A percentile compares a stretch with the other conserved stretches of the same genome.
Conservation (phyloP, 768 basidiomycete genomes). For the Trichaptum fuscoviolaceum region DNA sequence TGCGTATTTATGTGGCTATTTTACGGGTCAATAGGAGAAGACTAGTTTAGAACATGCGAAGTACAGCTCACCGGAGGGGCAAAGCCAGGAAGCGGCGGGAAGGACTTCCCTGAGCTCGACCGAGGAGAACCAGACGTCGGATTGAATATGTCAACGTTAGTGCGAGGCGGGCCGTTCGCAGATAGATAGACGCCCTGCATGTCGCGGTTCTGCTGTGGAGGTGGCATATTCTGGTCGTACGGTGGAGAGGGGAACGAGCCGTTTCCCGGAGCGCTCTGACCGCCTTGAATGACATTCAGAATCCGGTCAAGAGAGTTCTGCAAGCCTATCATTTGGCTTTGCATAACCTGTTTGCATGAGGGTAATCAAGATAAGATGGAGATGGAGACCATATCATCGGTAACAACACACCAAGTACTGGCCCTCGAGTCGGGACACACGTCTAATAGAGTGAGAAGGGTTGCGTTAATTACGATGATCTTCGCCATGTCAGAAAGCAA, state of each 20-base stretch:
- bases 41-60: constrained; percentile 5
- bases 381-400: constrained; percentile 5
- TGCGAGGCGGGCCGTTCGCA: constrained; percentile 11
- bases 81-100: constrained; percentile 88
- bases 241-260: constrained; percentile 16
- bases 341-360: constrained; percentile 58
- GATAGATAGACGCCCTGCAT: neutral
- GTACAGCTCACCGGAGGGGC: constrained; percentile 68
- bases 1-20: constrained; percentile 82
- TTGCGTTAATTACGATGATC: constrained; percentile 10
- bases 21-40: constrained; percentile 17
- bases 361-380: constrained; percentile 8
- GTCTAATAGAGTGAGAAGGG: constrained; percentile 36
- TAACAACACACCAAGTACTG: constrained; percentile 63
- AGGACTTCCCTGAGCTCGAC: constrained; percentile 33
- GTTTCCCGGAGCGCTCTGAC: constrained; percentile 19
- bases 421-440: constrained; percentile 78
- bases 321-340: constrained; percentile 94
- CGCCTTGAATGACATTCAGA: constrained; percentile 55
- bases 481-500: constrained; percentile 9
- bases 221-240: constrained; percentile 10
- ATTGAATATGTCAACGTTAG: constrained; percentile 24
- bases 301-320: constrained; percentile 86
- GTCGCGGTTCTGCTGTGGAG: constrained; percentile 7
- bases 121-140: constrained; percentile 9